A percentile compares a stretch with the other conserved stretches of the same genome.
Conservation (phyloP, 1,284 basidiomycete genomes). For the Crepidotus sp. region DNA sequence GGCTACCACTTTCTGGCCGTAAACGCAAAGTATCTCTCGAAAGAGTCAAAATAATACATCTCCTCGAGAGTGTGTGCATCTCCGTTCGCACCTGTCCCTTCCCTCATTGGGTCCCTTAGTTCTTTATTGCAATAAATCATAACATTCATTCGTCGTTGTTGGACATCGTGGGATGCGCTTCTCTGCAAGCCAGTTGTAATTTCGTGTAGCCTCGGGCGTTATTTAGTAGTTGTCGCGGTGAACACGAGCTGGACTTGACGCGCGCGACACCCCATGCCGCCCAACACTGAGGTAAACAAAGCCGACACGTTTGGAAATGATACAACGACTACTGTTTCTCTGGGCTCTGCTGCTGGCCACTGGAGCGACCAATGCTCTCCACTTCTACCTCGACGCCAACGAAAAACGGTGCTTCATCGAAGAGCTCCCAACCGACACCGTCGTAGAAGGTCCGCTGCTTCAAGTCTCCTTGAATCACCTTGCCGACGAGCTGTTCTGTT, state of each 20-base stretch:
- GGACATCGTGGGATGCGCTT: background rate
- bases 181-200: too few species aligned
- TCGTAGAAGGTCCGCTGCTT: conserved; percentile 80
- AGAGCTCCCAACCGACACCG: conserved; percentile 93
- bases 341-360: conserved; percentile 34
- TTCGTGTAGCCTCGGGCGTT: background rate
- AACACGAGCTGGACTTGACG: background rate
- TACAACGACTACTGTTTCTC: conserved; percentile 29
- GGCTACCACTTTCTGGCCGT: conserved; percentile 84
- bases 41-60: conserved; percentile 9
- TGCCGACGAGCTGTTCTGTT: background rate
- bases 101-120: conserved; percentile 1
- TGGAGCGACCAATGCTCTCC: conserved; percentile 55
- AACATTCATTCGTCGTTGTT: background rate
- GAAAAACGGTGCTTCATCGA: conserved; percentile 95
- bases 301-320: conserved; percentile 19
- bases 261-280: too few species aligned
- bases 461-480: conserved; percentile 1
- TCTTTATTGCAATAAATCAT: background rate
- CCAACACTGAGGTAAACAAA: conserved; percentile 8
- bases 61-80: conserved; percentile 3
- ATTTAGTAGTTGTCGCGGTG: background rate
- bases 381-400: conserved; percentile 89
- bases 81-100: background rate
- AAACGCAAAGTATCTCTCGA: conserved; percentile 51